Conservation (phyloP, 2,329 filamentous ascomycete genomes). For the Colletotrichum caudatum region DNA sequence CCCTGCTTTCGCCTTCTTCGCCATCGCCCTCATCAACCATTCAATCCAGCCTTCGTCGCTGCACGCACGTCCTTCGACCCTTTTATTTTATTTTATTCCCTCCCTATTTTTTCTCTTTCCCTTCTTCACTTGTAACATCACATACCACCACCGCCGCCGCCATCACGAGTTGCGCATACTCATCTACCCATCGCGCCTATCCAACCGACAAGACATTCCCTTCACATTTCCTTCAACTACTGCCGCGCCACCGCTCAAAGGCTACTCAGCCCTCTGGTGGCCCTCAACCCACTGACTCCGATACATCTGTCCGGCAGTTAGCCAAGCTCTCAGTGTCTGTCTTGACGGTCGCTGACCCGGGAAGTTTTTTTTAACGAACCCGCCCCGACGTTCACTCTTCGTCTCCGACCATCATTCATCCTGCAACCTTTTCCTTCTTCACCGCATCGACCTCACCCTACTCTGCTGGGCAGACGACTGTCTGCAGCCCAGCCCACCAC, state of each 20-base stretch:
- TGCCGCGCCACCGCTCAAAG: conserved; percentile 21
- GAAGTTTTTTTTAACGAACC: conserved; percentile 45
- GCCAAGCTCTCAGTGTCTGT: conserved; percentile 24
- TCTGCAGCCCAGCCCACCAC: conserved; percentile 52
- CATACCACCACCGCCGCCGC: not conserved
- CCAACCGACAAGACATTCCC: conserved; percentile 14
- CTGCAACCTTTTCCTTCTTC: conserved; percentile 16
- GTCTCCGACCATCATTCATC: conserved; percentile 38
- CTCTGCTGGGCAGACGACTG: conserved; percentile 51
- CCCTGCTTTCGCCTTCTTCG: conserved; percentile 25
- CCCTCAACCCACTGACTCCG: conserved; percentile 21
- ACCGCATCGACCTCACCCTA: conserved; percentile 43
- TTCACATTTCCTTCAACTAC: conserved; percentile 28
- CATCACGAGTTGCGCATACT: conserved; percentile 6
- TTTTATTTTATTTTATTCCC: not conserved
- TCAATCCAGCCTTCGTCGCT: conserved; percentile 14
- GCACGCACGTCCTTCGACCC: conserved; percentile 20
- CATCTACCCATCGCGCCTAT: conserved; percentile 8
- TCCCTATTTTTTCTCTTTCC: not conserved
- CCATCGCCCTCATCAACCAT: conserved; percentile 19
- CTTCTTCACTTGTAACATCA: conserved; percentile 17
- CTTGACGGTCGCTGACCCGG: conserved; percentile 48
- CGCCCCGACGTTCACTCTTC: conserved; percentile 40
- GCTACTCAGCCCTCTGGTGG: not conserved
- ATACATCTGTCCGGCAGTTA: conserved; percentile 29